Conservation (phyloP, 805 yeast species). For the Lachancea waltii region DNA sequence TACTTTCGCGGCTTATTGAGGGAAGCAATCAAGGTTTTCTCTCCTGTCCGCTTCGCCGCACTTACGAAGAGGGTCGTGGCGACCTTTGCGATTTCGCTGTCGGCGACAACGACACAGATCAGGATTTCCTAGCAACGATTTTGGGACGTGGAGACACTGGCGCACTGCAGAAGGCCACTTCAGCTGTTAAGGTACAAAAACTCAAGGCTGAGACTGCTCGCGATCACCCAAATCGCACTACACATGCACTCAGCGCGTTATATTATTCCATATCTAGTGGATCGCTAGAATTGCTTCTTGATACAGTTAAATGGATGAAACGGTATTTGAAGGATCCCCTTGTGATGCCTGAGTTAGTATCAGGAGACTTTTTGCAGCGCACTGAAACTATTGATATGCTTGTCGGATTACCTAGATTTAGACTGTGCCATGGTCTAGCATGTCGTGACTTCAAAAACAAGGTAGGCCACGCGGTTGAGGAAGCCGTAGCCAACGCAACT, state of each 20-base stretch:
- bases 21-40: not conserved
- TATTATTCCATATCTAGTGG: not conserved
- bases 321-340: not conserved
- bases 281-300: not conserved
- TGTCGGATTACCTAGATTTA: not conserved
- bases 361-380: not conserved
- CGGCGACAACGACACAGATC: not conserved
- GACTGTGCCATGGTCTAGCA: not conserved
- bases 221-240: not conserved
- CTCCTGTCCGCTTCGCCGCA: not conserved
- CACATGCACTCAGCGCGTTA: not conserved
- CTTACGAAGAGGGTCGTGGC: not conserved
- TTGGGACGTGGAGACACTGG: not conserved
- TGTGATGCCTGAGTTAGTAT: not conserved
- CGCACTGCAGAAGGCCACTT: not conserved
- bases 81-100: not conserved
- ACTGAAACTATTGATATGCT: not conserved
- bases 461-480: not conserved
- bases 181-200: not conserved
- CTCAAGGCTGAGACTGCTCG: not conserved
- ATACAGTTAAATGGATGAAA: not conserved
- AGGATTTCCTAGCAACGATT: not conserved
- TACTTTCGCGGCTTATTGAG: not conserved
- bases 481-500: not conserved
- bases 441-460: not conserved